Percentiles rank a stretch among this genome's conserved stretches.
phyloP scores from a whole-genome alignment of 257 asterid genomes.

The Thymus mandschuricus region DNA sequence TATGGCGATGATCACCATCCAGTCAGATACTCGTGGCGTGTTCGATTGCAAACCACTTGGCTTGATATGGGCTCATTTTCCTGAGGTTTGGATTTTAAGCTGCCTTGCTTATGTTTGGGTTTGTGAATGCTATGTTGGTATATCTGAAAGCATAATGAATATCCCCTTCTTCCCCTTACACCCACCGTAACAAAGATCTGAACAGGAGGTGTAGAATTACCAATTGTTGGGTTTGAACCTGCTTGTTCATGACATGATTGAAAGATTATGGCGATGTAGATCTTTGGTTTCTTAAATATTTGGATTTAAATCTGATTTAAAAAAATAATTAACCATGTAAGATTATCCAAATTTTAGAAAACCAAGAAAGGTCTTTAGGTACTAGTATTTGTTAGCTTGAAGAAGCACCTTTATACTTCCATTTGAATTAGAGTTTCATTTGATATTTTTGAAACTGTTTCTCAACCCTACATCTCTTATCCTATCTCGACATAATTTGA shows the following conservation, averaged over 20 bases:
- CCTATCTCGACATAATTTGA: not conserved
- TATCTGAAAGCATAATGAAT: not conserved
- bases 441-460: not conserved
- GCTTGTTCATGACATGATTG: not conserved
- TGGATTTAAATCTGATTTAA: not conserved
- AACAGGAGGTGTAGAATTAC: not conserved
- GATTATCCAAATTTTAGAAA: not conserved
- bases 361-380: not conserved
- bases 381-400: not conserved
- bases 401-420: not conserved
- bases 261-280: not conserved
- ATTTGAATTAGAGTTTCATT: not conserved
- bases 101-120: constrained; percentile 23
- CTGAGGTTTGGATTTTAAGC: constrained; percentile 54
- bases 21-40: constrained; percentile 78
- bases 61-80: constrained; percentile 89
- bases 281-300: not conserved
- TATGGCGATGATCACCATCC: constrained; percentile 90
- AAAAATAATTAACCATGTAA: not conserved
- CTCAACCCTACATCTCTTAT: not conserved
- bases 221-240: not conserved
- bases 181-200: not conserved
- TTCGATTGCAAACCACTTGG: constrained; percentile 95
- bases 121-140: not conserved
- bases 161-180: not conserved